Percentiles rank a stretch among this genome's conserved stretches.
phyloP scores from a whole-genome alignment of 345 rosid species.

The Sonneratia alba region DNA sequence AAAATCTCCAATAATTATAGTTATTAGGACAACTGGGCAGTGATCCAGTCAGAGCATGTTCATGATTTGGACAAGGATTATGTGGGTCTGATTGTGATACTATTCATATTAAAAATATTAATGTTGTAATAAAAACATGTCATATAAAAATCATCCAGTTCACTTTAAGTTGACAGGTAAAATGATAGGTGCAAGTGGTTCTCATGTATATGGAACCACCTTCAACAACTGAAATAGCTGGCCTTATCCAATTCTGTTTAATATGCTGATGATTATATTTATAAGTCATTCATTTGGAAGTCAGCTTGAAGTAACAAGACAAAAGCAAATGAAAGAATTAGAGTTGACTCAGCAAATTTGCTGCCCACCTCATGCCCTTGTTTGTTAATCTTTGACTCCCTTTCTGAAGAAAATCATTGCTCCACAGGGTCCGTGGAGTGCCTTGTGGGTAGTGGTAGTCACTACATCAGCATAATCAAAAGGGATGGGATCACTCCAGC shows the following conservation, averaged over 20 bases:
- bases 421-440: constrained; percentile 96
- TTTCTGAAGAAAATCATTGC: constrained; percentile 97
- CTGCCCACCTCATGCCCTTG: constrained; percentile 75
- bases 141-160: neutral
- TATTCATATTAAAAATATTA: neutral
- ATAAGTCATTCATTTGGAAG: neutral
- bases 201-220: neutral
- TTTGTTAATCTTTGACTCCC: constrained; percentile 76
- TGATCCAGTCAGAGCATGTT: neutral
- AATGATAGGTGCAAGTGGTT: neutral
- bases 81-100: neutral
- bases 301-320: neutral
- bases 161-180: neutral
- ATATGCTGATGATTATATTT: neutral
- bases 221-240: neutral
- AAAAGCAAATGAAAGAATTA: neutral
- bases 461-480: constrained; percentile 92
- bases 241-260: neutral
- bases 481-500: constrained; percentile 92
- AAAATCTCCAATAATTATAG: neutral
- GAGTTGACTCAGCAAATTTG: neutral
- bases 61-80: neutral
- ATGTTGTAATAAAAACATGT: neutral
- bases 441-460: constrained; percentile 94
- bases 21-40: neutral